Evolutionary conservation across 2,329 filamentous ascomycete species (phyloP), one percentile per base, ranked within the genome.

Genomic region (Pseudocercospora fuligena): DNA sequence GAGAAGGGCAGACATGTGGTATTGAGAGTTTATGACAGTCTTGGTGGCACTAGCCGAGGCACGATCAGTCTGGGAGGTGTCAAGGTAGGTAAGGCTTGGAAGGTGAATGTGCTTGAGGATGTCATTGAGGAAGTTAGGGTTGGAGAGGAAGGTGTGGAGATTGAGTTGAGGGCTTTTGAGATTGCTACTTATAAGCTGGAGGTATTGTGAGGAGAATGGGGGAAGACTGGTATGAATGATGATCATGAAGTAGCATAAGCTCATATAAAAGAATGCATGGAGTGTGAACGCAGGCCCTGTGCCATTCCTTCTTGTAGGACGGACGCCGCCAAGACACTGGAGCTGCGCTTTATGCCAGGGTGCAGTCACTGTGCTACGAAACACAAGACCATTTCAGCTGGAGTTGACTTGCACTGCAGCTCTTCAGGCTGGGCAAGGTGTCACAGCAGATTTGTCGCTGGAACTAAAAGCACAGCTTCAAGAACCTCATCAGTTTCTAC

Each of bases 101-200:
- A 93, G 85, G 90, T 89, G 49, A 98, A 97, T 80, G 78, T 96
- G 68, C 82, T 99, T 33, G 95, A 99, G 78, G 95, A 99, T 78
- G 91, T 97, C 73, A 80, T 89, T 63, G 89, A 92, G 70, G 88
- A 89, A 75, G 73, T 93, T 65, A 78, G 84, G 61, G 68, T 90
- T n/a, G 67, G 74, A 7, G 75, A 80, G 63, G 76, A 75, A 5
- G 77, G 76, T 27, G 73, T 82, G 3, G 76, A 77, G 69, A 75
- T 80, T 56, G 74, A 81, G 71, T 70, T 79, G 63, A 75, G 77
- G 62, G 76, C 78, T 19, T 80, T 80, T 69, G 78, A 80, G 73
- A 76, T 80, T n/a, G 74, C 73, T 25, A 78, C 69, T n/a, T 79
- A 72, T 60, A 79, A 78, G 71, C 54, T 79, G 64, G 63, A 72